Evolutionary conservation across 2,329 filamentous ascomycete species (phyloP), one percentile per base, ranked within the genome.

Genomic region (Diaporthe capsici): DNA sequence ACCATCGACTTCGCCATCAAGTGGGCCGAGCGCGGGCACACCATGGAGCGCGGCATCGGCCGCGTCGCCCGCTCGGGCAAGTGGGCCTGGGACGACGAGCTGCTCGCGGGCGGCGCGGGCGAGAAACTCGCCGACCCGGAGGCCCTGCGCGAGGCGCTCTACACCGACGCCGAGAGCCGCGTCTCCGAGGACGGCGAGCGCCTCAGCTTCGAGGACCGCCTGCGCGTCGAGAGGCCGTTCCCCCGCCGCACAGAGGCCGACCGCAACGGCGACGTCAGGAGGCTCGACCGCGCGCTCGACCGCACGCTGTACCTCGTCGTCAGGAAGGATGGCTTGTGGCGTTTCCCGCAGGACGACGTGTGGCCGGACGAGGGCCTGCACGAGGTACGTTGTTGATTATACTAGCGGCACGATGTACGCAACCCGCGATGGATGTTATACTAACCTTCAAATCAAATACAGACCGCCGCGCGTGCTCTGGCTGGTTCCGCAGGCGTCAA

Each of bases 1-100:
- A 94, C 96, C 79, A 88, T 95, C 70, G 96, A 98, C 86, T 98
- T 95, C 95, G 94, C 96, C 84, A 90, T 95, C 82, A 97, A 98
- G 86, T 90, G 95, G 78, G 88, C 89, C 80, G 93, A 95, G 83
- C 93, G 96, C 71, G 84, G 88, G 75, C 90, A 92, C 81, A 93
- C 94, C 10, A 90, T 95, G 9, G 93, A 94, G 63, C 92, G 95
- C 82, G 96, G 98, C 84, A 92, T 98, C 78, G 96, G 96, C 76
- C 88, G 91, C 71, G 98, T 98, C 88, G 92, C 93, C 81, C 60
- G 88, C 77, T 89, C 90, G 80, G 91, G 88, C 53, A 84, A 90
- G 37, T 87, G 92, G 77, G 93, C 92, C 6, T 99, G 97, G 97
- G 95, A 98, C 82, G 97, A 99, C 83, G 97, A 98, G 86, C 85